Conservation (phyloP, 2,329 filamentous ascomycete genomes). For the Xylariaceae sp. region DNA sequence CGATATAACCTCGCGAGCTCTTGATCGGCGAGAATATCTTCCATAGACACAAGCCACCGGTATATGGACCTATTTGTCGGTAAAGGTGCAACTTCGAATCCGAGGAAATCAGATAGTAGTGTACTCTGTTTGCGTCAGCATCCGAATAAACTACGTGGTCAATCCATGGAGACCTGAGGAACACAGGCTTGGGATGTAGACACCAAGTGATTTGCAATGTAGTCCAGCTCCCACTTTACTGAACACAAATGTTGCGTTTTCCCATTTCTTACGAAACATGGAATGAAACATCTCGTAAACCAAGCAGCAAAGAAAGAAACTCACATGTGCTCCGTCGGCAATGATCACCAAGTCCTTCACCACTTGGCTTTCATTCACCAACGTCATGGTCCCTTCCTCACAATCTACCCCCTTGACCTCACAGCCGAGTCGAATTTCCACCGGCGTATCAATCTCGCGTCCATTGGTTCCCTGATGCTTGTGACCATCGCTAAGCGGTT, state of each 20-base stretch:
- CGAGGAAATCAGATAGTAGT: conserved; percentile 14
- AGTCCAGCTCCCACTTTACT: conserved; percentile 9
- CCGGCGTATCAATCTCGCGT: conserved; percentile 10
- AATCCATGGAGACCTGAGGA: too few species aligned
- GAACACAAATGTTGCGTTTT: neutral
- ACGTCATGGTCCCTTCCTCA: conserved; percentile 67
- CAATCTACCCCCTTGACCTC: conserved; percentile 8
- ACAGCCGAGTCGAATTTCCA: conserved; percentile 9
- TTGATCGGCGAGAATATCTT: conserved; percentile 9
- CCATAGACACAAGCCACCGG: conserved; percentile 18
- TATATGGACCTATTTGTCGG: conserved; percentile 19
- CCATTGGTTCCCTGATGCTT: neutral
- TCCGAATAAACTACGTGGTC: too few species aligned
- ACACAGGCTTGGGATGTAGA: too few species aligned
- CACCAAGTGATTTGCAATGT: too few species aligned
- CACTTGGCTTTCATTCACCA: conserved; percentile 28
- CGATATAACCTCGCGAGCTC: conserved; percentile 10
- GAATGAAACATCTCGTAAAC: neutral
- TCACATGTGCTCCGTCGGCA: conserved; percentile 41
- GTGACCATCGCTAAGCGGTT: conserved; percentile 20
- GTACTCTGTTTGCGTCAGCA: too few species aligned
- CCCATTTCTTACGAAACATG: neutral
- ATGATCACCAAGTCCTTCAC: conserved; percentile 39
- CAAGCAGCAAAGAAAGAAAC: neutral
- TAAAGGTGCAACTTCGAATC: conserved; percentile 2